Evolutionary conservation across 1,284 basidiomycete genomes (phyloP).

Genomic region (Austroboletus niveus): DNA sequence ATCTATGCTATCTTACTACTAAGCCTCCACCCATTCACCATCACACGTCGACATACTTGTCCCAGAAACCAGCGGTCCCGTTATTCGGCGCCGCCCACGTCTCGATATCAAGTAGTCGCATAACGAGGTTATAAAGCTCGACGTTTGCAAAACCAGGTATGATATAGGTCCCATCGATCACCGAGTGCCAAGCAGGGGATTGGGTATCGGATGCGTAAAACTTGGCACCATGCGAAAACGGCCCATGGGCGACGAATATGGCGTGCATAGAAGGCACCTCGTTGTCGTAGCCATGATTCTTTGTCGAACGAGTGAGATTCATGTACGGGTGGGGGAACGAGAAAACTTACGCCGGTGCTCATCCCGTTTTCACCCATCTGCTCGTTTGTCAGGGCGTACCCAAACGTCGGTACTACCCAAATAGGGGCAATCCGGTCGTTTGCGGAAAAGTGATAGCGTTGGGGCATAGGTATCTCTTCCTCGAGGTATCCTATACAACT

Average conservation of each 20-base stretch:
- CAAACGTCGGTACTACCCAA: constrained; percentile 80
- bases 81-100: constrained; percentile 64
- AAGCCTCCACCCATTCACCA: no score
- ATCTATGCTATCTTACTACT: no score
- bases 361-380: constrained; percentile 61
- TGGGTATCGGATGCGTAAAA: constrained; percentile 30
- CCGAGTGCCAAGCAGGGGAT: constrained; percentile 62
- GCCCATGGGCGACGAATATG: constrained; percentile 87
- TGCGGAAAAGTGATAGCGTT: constrained; percentile 72
- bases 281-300: constrained; percentile 88
- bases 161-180: constrained; percentile 61
- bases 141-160: constrained; percentile 82
- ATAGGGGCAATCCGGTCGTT: constrained; percentile 81
- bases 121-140: constrained; percentile 81
- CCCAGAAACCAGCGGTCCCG: constrained; percentile 79
- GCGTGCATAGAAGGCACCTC: constrained; percentile 76
- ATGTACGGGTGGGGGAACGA: neutral
- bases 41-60: constrained; percentile 53
- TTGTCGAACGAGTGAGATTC: constrained; percentile 1
- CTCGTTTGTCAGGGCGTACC: constrained; percentile 67
- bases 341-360: constrained; percentile 69
- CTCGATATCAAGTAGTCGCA: constrained; percentile 69
- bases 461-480: constrained; percentile 58
- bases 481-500: constrained; percentile 15
- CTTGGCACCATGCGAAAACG: constrained; percentile 72